Conservation (phyloP, 805 yeast species). For the Cyberlindnera maritima region DNA sequence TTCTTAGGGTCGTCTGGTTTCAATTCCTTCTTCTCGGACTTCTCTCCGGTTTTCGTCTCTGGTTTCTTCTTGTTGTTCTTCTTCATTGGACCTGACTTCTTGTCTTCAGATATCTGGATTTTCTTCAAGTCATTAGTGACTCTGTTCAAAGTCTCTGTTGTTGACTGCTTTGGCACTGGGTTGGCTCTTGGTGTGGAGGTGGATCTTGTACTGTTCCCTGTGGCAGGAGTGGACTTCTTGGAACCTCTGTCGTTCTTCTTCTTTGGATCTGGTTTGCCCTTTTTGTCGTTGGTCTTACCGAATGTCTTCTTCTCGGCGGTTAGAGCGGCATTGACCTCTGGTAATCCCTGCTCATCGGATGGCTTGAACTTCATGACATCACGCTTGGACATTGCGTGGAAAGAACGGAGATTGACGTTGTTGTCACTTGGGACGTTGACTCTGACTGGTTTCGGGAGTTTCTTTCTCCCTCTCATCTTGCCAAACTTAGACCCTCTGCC, state of each 20-base stretch:
- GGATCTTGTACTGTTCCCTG: not conserved
- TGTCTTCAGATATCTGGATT: not conserved
- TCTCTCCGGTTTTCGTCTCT: not conserved
- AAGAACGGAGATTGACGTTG: conserved; percentile 36
- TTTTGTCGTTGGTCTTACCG: not conserved
- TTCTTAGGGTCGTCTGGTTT: no score
- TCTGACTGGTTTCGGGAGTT: conserved; percentile 25
- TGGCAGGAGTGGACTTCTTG: not conserved
- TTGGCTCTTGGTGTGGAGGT: not conserved
- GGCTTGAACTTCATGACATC: conserved; percentile 20
- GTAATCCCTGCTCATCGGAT: conserved; percentile 17
- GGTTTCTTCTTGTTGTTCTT: not conserved
- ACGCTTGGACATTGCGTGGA: conserved; percentile 32
- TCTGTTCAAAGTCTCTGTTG: not conserved
- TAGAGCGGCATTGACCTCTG: conserved; percentile 2
- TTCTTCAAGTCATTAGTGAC: not conserved
- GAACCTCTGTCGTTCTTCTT: not conserved
- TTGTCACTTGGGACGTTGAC: conserved; percentile 40
- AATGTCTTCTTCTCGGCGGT: not conserved
- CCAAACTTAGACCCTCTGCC: conserved; percentile 32
- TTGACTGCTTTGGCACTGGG: not conserved
- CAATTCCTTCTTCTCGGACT: not conserved
- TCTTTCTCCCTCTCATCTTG: conserved; percentile 7
- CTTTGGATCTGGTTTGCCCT: not conserved
- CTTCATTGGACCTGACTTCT: not conserved